phyloP scores from a whole-genome alignment of 1,284 basidiomycete species.

The Ustilago esculenta region DNA sequence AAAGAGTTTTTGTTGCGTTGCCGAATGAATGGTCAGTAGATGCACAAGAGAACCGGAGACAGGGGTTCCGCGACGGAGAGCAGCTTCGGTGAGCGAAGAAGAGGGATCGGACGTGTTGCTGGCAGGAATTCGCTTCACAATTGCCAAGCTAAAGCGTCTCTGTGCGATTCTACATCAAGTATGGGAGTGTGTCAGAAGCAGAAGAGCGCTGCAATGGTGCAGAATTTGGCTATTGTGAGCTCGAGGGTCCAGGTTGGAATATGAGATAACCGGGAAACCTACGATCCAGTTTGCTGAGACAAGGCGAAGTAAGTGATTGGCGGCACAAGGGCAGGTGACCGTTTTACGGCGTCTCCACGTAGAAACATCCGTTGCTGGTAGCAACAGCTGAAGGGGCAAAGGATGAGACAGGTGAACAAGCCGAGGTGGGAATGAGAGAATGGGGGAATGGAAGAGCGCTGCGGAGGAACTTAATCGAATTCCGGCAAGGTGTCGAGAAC shows the following conservation, averaged over 20 bases:
- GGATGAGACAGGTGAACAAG: neutral
- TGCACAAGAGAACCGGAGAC: too few species aligned
- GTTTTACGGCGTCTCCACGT: neutral
- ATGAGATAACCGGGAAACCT: neutral
- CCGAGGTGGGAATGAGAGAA: neutral
- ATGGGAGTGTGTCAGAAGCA: too few species aligned
- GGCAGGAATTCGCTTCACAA: neutral
- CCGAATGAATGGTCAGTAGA: too few species aligned
- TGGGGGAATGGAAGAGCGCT: neutral
- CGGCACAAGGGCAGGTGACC: neutral
- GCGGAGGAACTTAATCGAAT: neutral
- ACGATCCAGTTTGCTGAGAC: slow-evolving; percentile 1
- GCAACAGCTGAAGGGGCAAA: too few species aligned
- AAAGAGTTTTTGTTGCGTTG: too few species aligned
- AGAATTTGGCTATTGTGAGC: too few species aligned
- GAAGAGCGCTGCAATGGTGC: neutral
- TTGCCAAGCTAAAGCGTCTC: too few species aligned
- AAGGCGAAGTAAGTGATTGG: too few species aligned
- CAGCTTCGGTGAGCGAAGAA: too few species aligned
- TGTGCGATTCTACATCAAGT: too few species aligned
- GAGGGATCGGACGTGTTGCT: neutral
- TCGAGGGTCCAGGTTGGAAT: neutral
- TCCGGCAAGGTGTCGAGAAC: slow-evolving; percentile 1
- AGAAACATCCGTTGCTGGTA: too few species aligned
- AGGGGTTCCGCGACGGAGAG: too few species aligned